Base-by-base conservation (phyloP, 495 filamentous ascomycete genomes). In the Parachaetomium inaequale region DNA sequence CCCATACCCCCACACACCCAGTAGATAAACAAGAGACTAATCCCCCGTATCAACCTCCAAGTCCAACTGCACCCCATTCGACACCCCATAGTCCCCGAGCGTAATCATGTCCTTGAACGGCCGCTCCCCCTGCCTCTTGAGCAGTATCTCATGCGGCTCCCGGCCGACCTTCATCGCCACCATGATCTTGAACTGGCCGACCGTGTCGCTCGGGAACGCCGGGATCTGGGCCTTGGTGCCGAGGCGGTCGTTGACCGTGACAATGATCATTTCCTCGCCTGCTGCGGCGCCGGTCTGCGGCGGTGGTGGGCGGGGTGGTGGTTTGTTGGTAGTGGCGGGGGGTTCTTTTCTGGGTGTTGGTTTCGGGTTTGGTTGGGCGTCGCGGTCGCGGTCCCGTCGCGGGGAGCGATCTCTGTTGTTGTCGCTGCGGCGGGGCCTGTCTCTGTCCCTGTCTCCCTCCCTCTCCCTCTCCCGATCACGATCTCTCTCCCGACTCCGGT, bases 221-320 rank as follows among this genome's bases (percentile, higher is more conserved):
- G 92, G 93, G 62, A 97, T 92, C 50, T 88, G 85, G 49, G 91
- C 90, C 70, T 95, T 96, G 12, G 92, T 96, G 21, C 92, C 92
- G 25, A 97, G 78, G 28, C 93, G 84, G 76, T 97, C 93, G 70
- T 97, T 96, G 65, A 97, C 88, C 67, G 91, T 84, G 17, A 97
- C 92, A 25, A 94, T 83, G 58, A 96, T 97, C 88, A 96, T 93
- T 34, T 87, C 87, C 70, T 93, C 90, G 3, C 79, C 75, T 21
- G n/a, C n/a, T n/a, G n/a, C n/a, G 14, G 23, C 4, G 19, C 23
- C 3, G 53, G 4, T 40, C 25, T 74, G n/a, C n/a, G n/a, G n/a
- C 23, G 38, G n/a, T 62, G 55, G 19, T 63, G 65, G 19, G 57
- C 64, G 17, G 57, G 55, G 38, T 66, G 71, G 46, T 68, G 72